phyloP scores from a whole-genome alignment of 2,329 filamentous ascomycete species.

The Sordariomycetes sp. region DNA sequence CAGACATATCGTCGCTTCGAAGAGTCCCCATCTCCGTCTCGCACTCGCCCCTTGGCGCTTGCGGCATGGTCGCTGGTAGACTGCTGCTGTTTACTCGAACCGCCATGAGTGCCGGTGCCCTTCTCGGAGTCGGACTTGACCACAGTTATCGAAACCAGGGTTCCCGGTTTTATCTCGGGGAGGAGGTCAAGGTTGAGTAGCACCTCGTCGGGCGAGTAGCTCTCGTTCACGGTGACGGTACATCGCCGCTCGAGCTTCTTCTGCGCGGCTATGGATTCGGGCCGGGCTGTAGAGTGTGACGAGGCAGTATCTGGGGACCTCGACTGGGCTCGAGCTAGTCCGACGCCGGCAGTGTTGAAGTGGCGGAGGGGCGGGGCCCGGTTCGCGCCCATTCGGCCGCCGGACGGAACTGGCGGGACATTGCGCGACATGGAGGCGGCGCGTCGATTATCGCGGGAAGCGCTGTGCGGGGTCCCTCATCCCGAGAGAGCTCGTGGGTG shows the following conservation, averaged over 20 bases:
- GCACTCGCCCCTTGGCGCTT: background rate
- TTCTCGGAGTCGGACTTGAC: conserved; percentile 39
- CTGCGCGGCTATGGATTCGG: conserved; percentile 2
- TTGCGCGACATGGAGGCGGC: conserved; percentile 26
- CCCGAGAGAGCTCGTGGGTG: background rate
- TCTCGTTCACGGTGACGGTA: conserved; percentile 47
- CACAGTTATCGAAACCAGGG: conserved; percentile 62
- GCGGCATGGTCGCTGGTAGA: background rate
- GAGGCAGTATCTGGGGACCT: conserved; percentile 38
- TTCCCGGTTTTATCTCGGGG: conserved; percentile 51
- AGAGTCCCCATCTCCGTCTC: conserved; percentile 3
- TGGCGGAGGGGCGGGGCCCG: conserved; percentile 40
- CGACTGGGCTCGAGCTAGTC: conserved; percentile 27
- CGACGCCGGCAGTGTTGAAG: conserved; percentile 34
- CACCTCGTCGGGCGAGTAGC: conserved; percentile 67
- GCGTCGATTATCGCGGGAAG: conserved; percentile 6
- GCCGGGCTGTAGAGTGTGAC: conserved; percentile 33
- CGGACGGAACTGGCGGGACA: conserved; percentile 25
- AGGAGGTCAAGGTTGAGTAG: conserved; percentile 67
- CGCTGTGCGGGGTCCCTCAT: conserved; percentile 1
- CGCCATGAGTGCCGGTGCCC: conserved; percentile 9
- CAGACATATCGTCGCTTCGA: conserved; percentile 50
- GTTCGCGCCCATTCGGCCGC: conserved; percentile 25
- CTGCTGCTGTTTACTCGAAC: background rate
- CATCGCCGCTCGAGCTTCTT: conserved; percentile 32